These are phyloP conservation scores for Ensete ventricosum DNA, from an alignment of 176 grass and related monocot species.

Conservation along the genomic window DNA sequence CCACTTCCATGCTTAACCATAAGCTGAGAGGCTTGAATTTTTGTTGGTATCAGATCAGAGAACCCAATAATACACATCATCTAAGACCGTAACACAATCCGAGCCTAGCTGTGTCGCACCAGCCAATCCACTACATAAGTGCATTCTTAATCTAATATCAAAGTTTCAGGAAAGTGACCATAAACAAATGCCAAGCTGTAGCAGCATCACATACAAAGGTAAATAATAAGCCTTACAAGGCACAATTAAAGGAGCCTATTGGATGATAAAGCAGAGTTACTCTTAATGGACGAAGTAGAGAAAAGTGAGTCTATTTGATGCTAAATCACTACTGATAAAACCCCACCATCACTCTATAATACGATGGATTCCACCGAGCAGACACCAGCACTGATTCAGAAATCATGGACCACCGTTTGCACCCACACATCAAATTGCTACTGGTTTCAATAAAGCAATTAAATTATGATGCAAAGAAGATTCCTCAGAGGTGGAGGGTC, in stretches of 20 bases:
- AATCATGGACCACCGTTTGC: not conserved
- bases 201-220: not conserved
- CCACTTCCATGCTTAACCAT: not conserved
- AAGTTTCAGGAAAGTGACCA: not conserved
- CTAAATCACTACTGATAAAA: not conserved
- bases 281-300: not conserved
- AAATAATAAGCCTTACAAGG: not conserved
- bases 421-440: not conserved
- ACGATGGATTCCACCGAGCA: not conserved
- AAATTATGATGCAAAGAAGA: not conserved
- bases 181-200: not conserved
- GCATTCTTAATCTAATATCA: not conserved
- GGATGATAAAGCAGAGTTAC: not conserved
- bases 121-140: not conserved
- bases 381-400: not conserved
- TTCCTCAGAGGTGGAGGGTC: not conserved
- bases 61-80: not conserved
- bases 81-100: not conserved
- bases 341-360: not conserved
- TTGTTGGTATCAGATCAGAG: not conserved
- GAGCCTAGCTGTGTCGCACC: no score
- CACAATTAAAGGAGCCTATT: not conserved
- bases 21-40: not conserved
- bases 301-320: slow-evolving; percentile 4
- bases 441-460: not conserved